A percentile compares a stretch with the other conserved stretches of the same genome.
phyloP scores from a whole-genome alignment of 164 flowering plant genomes.

The Tinospora cordifolia region DNA sequence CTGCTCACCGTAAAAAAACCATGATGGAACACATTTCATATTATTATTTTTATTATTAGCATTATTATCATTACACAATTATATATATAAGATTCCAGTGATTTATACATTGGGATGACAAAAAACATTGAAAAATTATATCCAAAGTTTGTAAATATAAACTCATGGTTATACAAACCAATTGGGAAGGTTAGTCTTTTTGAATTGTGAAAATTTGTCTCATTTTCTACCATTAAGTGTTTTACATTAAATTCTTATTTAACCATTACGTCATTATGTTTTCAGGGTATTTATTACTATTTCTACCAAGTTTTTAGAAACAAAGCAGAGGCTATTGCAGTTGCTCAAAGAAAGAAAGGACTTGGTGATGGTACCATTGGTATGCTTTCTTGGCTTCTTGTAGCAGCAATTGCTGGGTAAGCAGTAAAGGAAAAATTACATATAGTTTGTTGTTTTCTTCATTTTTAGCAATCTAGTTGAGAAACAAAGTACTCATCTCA shows the following conservation, averaged over 20 bases:
- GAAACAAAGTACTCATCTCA: no score
- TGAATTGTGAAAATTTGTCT: neutral
- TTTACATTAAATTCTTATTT: neutral
- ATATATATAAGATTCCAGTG: no score
- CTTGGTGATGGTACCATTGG: conserved; percentile 71
- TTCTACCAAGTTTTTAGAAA: conserved; percentile 74
- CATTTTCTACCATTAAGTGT: neutral
- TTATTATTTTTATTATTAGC: no score
- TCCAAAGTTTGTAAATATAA: neutral
- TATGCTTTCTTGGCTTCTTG: conserved; percentile 70
- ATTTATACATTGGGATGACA: no score
- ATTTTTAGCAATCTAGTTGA: neutral
- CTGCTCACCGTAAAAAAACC: no score
- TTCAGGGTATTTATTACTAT: conserved; percentile 72
- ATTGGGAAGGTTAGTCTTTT: neutral
- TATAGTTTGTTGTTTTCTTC: neutral
- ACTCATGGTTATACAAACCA: neutral
- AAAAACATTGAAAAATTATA: neutral
- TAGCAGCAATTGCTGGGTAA: conserved; percentile 76
- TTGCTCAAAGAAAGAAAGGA: conserved; percentile 41
- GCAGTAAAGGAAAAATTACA: neutral
- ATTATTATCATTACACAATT: no score
- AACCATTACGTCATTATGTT: conserved; percentile 11
- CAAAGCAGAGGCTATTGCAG: conserved; percentile 65
- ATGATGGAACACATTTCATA: no score